These are phyloP conservation scores for Mesostigma viride DNA, from an alignment of 139 green algal genomes.

Conservation along the genomic window DNA sequence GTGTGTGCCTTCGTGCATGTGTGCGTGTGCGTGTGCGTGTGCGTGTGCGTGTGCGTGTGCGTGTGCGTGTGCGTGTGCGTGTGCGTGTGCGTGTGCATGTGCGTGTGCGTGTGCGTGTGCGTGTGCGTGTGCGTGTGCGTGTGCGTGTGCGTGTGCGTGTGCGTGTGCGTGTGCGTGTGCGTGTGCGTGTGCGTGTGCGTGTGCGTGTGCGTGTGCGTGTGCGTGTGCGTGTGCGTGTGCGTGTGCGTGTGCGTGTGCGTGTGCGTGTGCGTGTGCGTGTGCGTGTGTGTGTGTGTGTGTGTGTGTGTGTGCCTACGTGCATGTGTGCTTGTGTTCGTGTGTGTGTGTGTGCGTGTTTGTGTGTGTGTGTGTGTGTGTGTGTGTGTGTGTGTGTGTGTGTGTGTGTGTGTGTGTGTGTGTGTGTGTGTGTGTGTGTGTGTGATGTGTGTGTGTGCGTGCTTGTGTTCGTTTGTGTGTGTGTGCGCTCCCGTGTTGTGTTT, in stretches of 20 bases:
- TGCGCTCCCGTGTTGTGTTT: no score
- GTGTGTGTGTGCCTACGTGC: no score
- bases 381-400: not conserved
- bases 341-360: no score
- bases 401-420: not conserved
- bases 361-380: not conserved
- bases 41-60: not conserved
- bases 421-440: constrained; percentile 2
- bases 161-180: not conserved
- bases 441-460: no score
- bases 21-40: not conserved
- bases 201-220: not conserved
- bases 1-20: no score
- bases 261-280: not conserved
- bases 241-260: not conserved
- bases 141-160: not conserved
- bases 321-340: no score
- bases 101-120: not conserved
- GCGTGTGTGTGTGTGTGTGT: constrained; percentile 2
- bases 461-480: no score
- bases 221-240: not conserved
- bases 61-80: not conserved
- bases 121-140: not conserved
- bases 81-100: not conserved
- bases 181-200: not conserved